Conservation (phyloP, 208 protist species). For the Strigomonas culicis region DNA sequence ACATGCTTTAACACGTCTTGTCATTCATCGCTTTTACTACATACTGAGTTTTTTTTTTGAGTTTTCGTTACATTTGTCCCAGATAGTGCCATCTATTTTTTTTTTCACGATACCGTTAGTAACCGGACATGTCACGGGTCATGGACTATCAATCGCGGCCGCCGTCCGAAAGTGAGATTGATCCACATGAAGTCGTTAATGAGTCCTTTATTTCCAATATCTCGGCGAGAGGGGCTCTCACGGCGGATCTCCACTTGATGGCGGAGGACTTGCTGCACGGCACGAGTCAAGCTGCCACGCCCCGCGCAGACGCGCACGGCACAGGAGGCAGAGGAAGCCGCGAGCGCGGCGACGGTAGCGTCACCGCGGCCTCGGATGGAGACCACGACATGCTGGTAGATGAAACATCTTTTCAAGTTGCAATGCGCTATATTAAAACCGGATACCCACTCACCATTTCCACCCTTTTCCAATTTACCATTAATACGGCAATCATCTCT, state of each 20-base stretch:
- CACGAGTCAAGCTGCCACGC: not conserved
- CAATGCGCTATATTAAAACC: conserved; percentile 59
- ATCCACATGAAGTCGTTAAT: conserved; percentile 21
- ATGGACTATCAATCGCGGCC: too few species aligned
- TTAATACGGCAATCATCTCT: conserved; percentile 64
- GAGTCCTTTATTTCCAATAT: conserved; percentile 33
- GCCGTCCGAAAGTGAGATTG: not conserved
- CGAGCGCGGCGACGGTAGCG: conserved; percentile 11
- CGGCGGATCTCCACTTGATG: conserved; percentile 8
- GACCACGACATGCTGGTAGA: conserved; percentile 21
- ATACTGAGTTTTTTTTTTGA: too few species aligned
- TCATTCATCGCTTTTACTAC: too few species aligned
- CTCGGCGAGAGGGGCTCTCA: conserved; percentile 18
- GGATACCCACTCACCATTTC: conserved; percentile 71
- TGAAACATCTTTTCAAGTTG: conserved; percentile 24
- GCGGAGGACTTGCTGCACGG: not conserved
- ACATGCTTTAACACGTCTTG: too few species aligned
- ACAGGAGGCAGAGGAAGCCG: conserved; percentile 14
- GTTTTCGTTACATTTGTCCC: too few species aligned
- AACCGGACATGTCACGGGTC: too few species aligned
- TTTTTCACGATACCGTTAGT: too few species aligned
- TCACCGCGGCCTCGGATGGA: conserved; percentile 8
- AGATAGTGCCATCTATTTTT: too few species aligned
- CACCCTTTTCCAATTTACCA: conserved; percentile 71
- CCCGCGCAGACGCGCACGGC: conserved; percentile 13